Evolutionary conservation across 2,329 filamentous ascomycete species (phyloP), one percentile per base, ranked within the genome.

Genomic region (Blastomyces parvus): DNA sequence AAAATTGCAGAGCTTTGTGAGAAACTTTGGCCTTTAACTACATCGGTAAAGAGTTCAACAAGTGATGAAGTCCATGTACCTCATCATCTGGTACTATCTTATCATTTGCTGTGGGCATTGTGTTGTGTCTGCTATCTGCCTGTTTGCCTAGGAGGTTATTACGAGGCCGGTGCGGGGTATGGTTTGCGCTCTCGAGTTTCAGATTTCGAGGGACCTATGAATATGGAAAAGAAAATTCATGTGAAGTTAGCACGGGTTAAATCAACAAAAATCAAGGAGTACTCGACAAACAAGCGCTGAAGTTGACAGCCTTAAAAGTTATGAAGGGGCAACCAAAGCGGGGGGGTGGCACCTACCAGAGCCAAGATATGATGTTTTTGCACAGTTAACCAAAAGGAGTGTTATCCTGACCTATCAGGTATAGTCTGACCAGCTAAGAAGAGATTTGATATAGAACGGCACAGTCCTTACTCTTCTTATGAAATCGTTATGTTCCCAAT

Each of bases 31-130:
- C 22, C 1, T 36, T 25, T 42, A 25, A 58, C 36, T 27, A 36
- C 6, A 36, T 36, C n/a, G 2, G 17, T 36, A 33, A 61, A 22
- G 44, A 19, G 19, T 17, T 13, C 27, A 25, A 11, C 2, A 6
- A 7, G 6, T 38, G n/a, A 17, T 38, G 4, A 22, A 25, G 19
- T 25, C 8, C 19, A 66, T 71, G 67, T 69, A 79, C 78, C 67
- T 80, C 77, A 25, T 75, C 72, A 62, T 78, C 77, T 58, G 76
- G 73, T 78, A 79, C 73, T 78, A 79, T 79, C 40, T 59, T 71
- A 64, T 25, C 57, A 27, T 59, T 48, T 19, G 42, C 58, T 42
- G 46, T 36, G 40, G 22, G 48, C 38, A 40, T 36, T 58, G 33
- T 36, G 33, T 22, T 25, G 36, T 38, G 53, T 38, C 8, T 22